These are phyloP conservation scores for Ambrosiella xylebori DNA, from an alignment of 2,329 filamentous ascomycete genomes.

Conservation along the genomic window DNA sequence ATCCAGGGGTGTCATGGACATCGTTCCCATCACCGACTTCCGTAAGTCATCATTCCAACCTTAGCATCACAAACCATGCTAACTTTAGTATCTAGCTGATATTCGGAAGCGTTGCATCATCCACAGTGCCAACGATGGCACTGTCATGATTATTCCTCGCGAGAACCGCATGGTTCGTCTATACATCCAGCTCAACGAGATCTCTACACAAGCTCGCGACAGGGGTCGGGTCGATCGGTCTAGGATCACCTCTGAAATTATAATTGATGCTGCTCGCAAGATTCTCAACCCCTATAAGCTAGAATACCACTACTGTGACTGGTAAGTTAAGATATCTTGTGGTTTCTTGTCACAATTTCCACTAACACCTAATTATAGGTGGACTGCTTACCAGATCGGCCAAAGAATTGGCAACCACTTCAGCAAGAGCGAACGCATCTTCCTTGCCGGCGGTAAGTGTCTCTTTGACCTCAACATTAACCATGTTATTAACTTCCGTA, in stretches of 20 bases:
- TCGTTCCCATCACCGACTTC: conserved; percentile 29
- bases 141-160: conserved; percentile 49
- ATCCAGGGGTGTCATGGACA: conserved; percentile 23
- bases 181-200: conserved; percentile 43
- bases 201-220: conserved; percentile 23
- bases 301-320: conserved; percentile 43
- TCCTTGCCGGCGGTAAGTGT: conserved; percentile 44
- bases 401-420: conserved; percentile 41
- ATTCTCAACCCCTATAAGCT: conserved; percentile 52
- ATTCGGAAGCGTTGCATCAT: conserved; percentile 37
- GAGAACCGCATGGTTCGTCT: conserved; percentile 51
- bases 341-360: conserved; percentile 9
- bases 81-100: conserved; percentile 21
- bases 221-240: conserved; percentile 34
- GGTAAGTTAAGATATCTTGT: conserved; percentile 25
- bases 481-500: conserved; percentile 9
- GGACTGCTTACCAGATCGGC: conserved; percentile 47
- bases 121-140: conserved; percentile 35
- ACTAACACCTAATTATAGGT: conserved; percentile 26
- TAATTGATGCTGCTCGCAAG: conserved; percentile 42
- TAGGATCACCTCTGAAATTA: conserved; percentile 43
- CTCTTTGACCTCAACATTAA: conserved; percentile 19
- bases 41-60: conserved; percentile 18
- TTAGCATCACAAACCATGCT: background rate
- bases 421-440: conserved; percentile 37